A percentile compares a stretch with the other conserved stretches of the same genome.
Evolutionary conservation across 495 filamentous ascomycete species (phyloP).

Genomic region (Penicillium mononematosum): DNA sequence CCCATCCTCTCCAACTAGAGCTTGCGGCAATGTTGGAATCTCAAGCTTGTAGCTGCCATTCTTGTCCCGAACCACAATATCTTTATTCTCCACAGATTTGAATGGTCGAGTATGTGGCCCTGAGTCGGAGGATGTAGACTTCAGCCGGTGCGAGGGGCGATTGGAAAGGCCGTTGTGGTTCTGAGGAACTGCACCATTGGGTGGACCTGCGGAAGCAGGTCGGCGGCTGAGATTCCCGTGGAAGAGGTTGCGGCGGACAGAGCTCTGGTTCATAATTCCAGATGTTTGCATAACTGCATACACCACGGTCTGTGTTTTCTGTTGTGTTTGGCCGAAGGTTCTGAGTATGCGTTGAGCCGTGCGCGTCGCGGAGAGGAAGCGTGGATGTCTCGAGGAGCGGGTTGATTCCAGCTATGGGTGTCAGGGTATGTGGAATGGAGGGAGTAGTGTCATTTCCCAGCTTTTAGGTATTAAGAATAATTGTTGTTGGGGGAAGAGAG

Average conservation of each 20-base stretch:
- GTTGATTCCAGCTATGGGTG: no score
- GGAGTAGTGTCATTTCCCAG: background rate
- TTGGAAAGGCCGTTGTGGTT: conserved; percentile 25
- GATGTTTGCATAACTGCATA: conserved; percentile 2
- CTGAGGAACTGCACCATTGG: conserved; percentile 19
- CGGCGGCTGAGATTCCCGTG: conserved; percentile 67
- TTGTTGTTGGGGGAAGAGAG: conserved; percentile 1
- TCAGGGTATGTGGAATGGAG: background rate
- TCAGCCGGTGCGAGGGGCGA: conserved; percentile 31
- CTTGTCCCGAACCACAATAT: conserved; percentile 74
- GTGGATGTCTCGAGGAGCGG: background rate
- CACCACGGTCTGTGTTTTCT: background rate
- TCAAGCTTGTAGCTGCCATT: conserved; percentile 74
- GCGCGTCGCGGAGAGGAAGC: background rate
- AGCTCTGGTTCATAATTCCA: conserved; percentile 33
- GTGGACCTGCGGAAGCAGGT: conserved; percentile 50
- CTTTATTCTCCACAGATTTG: conserved; percentile 51
- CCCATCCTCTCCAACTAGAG: conserved; percentile 52
- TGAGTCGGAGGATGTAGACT: conserved; percentile 41
- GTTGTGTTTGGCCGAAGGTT: background rate
- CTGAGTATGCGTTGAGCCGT: background rate
- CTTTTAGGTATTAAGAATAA: conserved; percentile 7
- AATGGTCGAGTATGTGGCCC: conserved; percentile 33
- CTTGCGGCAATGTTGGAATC: conserved; percentile 55
- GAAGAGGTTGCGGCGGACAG: conserved; percentile 73